Conservation (phyloP, 1,139 yeast genomes). For the Meyerozyma guilliermondii region DNA sequence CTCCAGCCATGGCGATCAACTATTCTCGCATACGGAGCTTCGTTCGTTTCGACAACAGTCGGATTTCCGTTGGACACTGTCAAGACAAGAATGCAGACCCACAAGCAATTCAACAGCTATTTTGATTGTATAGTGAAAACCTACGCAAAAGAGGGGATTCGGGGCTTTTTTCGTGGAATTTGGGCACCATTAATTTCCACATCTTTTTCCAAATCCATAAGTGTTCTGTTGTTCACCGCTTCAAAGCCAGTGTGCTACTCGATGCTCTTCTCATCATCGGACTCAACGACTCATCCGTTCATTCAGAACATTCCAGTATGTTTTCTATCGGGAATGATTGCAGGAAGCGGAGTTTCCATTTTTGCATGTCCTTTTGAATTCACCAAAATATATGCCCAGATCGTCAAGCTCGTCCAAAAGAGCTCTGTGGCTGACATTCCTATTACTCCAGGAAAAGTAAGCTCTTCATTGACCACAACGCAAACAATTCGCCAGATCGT, state of each 20-base stretch:
- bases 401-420: constrained; percentile 44
- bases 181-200: constrained; percentile 67
- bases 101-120: constrained; percentile 50
- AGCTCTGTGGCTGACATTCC: constrained; percentile 13
- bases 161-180: constrained; percentile 74
- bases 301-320: constrained; percentile 61
- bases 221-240: constrained; percentile 61
- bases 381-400: constrained; percentile 76
- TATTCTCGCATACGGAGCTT: constrained; percentile 58
- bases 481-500: constrained; percentile 48
- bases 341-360: constrained; percentile 62
- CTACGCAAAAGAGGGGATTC: constrained; percentile 54
- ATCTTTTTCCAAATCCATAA: constrained; percentile 59
- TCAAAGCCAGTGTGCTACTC: constrained; percentile 39
- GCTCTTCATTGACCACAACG: constrained; percentile 11
- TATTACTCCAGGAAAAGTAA: constrained; percentile 7
- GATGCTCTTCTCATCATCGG: constrained; percentile 5
- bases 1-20: constrained; percentile 56
- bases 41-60: constrained; percentile 61
- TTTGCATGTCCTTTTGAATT: constrained; percentile 86
- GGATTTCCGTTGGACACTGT: constrained; percentile 85
- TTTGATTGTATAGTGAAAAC: constrained; percentile 59
- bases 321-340: constrained; percentile 56
- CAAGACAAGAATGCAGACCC: constrained; percentile 82
- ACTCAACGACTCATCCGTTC: constrained; percentile 29